Conservation (phyloP, 2,329 filamentous ascomycete genomes). For the Pyrenophora graminea region DNA sequence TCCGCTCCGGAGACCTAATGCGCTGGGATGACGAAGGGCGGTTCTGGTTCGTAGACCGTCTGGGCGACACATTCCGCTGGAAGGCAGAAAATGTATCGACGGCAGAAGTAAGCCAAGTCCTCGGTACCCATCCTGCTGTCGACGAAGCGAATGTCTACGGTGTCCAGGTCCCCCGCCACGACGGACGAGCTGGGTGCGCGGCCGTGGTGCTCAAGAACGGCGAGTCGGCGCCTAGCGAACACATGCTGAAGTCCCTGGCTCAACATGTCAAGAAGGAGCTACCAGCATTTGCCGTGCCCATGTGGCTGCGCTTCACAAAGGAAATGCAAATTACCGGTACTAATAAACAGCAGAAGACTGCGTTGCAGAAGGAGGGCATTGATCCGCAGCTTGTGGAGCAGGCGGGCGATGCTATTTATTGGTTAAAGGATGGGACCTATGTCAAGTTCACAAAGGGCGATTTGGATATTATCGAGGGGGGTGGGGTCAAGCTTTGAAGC, state of each 20-base stretch:
- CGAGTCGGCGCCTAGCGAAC: slow-evolving; percentile 7
- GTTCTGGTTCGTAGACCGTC: slow-evolving; percentile 46
- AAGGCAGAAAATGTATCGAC: slow-evolving; percentile 54
- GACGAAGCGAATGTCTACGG: slow-evolving; percentile 53
- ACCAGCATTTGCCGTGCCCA: slow-evolving; percentile 51
- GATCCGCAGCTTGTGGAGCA: slow-evolving; percentile 45
- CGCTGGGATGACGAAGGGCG: slow-evolving; percentile 38
- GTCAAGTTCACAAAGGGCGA: slow-evolving; percentile 31
- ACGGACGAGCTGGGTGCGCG: slow-evolving; percentile 53
- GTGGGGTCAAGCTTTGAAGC: slow-evolving; percentile 35
- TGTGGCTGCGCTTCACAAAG: slow-evolving; percentile 49
- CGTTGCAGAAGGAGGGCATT: slow-evolving; percentile 49
- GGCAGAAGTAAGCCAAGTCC: slow-evolving; percentile 49
- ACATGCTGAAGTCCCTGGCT: slow-evolving; percentile 31
- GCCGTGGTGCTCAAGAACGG: slow-evolving; percentile 43
- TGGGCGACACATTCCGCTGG: slow-evolving; percentile 49
- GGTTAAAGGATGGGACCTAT: slow-evolving; percentile 44
- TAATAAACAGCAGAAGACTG: slow-evolving; percentile 53
- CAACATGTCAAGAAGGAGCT: slow-evolving; percentile 46
- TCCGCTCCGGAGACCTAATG: slow-evolving; percentile 45
- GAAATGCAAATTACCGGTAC: slow-evolving; percentile 52
- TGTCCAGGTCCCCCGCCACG: slow-evolving; percentile 49
- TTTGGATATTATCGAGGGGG: slow-evolving; percentile 31
- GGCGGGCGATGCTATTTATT: slow-evolving; percentile 47
- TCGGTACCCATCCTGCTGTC: slow-evolving; percentile 47